Evolutionary conservation across 2,329 filamentous ascomycete species (phyloP).

Genomic region (Madurella fahalii): DNA sequence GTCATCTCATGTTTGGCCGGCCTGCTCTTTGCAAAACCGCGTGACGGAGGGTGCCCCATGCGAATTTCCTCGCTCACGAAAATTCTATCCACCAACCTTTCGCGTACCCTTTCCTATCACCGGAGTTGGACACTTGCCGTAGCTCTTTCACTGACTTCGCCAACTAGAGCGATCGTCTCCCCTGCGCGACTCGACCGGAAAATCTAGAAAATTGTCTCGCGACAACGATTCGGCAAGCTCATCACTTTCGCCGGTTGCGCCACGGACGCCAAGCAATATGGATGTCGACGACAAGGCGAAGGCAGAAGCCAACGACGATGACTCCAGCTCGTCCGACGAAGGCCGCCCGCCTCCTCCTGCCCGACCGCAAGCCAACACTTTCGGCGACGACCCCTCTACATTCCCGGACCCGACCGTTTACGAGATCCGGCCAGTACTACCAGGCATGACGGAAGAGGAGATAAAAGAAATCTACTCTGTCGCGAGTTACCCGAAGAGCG

Average conservation of each 20-base stretch:
- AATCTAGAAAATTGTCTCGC: slow-evolving; percentile 48
- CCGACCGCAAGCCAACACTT: slow-evolving; percentile 76
- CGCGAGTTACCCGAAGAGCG: slow-evolving; percentile 71
- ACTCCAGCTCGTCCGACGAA: slow-evolving; percentile 50
- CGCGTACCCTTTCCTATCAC: slow-evolving; percentile 5
- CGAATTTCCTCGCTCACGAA: background rate
- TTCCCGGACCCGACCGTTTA: slow-evolving; percentile 91
- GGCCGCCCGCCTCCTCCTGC: slow-evolving; percentile 58
- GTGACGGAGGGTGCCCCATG: background rate
- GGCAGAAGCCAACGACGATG: slow-evolving; percentile 37
- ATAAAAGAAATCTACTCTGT: slow-evolving; percentile 87
- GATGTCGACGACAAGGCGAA: slow-evolving; percentile 54
- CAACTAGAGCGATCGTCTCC: slow-evolving; percentile 51
- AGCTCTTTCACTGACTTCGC: slow-evolving; percentile 16
- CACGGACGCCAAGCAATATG: slow-evolving; percentile 51
- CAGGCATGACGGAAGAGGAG: slow-evolving; percentile 78
- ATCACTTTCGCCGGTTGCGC: slow-evolving; percentile 54
- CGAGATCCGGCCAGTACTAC: slow-evolving; percentile 73
- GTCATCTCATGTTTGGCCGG: slow-evolving; percentile 14
- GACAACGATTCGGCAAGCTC: slow-evolving; percentile 55
- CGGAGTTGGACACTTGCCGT: background rate
- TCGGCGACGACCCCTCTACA: slow-evolving; percentile 87
- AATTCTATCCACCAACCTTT: background rate
- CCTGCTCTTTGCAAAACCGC: background rate
- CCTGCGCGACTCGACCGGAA: slow-evolving; percentile 43